Evolutionary conservation across 805 yeast species (phyloP).

Genomic region (Helenozyma rhizophorensis): DNA sequence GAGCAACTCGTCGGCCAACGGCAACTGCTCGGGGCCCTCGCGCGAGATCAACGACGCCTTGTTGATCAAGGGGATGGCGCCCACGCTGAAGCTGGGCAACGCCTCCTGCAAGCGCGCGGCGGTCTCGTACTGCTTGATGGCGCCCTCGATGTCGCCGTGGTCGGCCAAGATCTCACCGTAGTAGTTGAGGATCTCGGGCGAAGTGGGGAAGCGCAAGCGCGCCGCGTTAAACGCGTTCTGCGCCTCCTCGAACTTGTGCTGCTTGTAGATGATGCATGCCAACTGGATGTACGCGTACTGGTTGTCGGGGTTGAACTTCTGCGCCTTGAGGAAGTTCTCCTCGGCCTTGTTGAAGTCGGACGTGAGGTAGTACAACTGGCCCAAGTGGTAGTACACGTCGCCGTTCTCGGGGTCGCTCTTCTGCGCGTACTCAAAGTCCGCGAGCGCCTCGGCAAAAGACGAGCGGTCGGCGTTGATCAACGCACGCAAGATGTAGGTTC

Average conservation of each 20-base stretch:
- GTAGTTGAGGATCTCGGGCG: slow-evolving; percentile 91
- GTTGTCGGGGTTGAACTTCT: slow-evolving; percentile 67
- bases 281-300: slow-evolving; percentile 85
- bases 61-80: slow-evolving; percentile 85
- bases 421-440: slow-evolving; percentile 69
- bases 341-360: slow-evolving; percentile 72
- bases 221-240: slow-evolving; percentile 66
- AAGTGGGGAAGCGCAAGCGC: slow-evolving; percentile 70
- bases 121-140: slow-evolving; percentile 78
- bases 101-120: slow-evolving; percentile 80
- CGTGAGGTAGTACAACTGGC: slow-evolving; percentile 83
- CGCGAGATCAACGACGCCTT: slow-evolving; percentile 73
- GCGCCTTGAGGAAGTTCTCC: slow-evolving; percentile 69
- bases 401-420: slow-evolving; percentile 64
- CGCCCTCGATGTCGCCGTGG: slow-evolving; percentile 64
- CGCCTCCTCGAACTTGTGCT: slow-evolving; percentile 56
- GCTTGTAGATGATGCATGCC: slow-evolving; percentile 87
- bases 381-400: slow-evolving; percentile 89
- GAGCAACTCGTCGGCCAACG: slow-evolving; percentile 61
- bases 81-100: slow-evolving; percentile 65
- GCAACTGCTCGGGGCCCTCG: slow-evolving; percentile 43
- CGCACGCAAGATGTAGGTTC: slow-evolving; percentile 79
- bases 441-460: slow-evolving; percentile 51
- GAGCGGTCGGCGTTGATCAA: slow-evolving; percentile 79
- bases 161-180: slow-evolving; percentile 92